phyloP scores from a whole-genome alignment of 2,329 filamentous ascomycete species.

The Neopestalotiopsis sp. region DNA sequence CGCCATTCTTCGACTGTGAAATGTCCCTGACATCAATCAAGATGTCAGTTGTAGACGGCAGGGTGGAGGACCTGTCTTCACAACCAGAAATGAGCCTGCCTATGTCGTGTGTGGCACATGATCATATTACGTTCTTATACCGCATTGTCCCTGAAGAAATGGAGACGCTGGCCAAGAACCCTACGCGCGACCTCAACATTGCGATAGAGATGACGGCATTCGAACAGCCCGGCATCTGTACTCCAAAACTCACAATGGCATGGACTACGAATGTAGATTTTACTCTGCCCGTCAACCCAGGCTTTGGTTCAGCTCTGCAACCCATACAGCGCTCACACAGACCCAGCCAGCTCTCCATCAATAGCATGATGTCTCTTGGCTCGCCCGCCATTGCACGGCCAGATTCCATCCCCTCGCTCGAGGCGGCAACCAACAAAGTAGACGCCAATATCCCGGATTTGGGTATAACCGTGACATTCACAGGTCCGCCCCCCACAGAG shows the following conservation, averaged over 20 bases:
- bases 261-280: constrained; percentile 77
- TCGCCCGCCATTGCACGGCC: constrained; percentile 63
- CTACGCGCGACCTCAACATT: constrained; percentile 60
- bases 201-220: constrained; percentile 64
- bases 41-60: constrained; percentile 62
- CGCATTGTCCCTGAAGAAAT: constrained; percentile 59
- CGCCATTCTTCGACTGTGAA: constrained; percentile 70
- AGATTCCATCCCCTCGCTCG: constrained; percentile 63
- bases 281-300: constrained; percentile 66
- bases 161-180: constrained; percentile 51
- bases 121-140: constrained; percentile 79
- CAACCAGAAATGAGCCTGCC: constrained; percentile 57
- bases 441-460: constrained; percentile 61
- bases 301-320: constrained; percentile 61
- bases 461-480: constrained; percentile 78
- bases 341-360: constrained; percentile 68
- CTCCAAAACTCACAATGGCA: constrained; percentile 65
- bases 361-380: constrained; percentile 58
- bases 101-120: constrained; percentile 69
- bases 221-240: constrained; percentile 60
- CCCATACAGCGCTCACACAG: constrained; percentile 66
- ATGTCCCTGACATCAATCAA: constrained; percentile 65
- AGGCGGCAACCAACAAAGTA: constrained; percentile 53
- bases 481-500: constrained; percentile 56
- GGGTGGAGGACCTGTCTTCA: constrained; percentile 61